Conservation (phyloP, 768 basidiomycete species). For the Kwoniella newhampshirensis region DNA sequence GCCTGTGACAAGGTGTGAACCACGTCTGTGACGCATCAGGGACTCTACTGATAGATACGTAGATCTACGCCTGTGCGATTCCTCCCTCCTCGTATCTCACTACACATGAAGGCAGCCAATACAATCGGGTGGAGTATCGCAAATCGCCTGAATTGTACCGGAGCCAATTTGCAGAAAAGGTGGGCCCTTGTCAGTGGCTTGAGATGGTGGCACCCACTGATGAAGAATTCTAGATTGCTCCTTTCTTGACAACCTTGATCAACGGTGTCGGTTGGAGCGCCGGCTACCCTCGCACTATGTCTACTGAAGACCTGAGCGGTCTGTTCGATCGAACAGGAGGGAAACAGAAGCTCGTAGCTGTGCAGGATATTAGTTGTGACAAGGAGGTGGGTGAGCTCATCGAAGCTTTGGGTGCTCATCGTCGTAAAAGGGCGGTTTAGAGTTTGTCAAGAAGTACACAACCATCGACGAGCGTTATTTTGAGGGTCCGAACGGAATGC, state of each 20-base stretch:
- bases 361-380: constrained; percentile 89
- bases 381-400: constrained; percentile 59
- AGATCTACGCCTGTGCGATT: constrained; percentile 48
- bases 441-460: constrained; percentile 74
- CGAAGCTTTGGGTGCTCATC: neutral
- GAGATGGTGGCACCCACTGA: neutral
- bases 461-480: constrained; percentile 74
- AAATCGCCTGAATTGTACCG: constrained; percentile 64
- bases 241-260: constrained; percentile 77
- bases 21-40: neutral
- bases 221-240: constrained; percentile 84
- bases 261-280: constrained; percentile 85
- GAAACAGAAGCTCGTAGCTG: constrained; percentile 58
- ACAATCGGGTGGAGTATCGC: constrained; percentile 71
- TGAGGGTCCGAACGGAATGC: constrained; percentile 55
- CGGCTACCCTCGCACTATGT: constrained; percentile 75
- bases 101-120: constrained; percentile 61
- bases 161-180: constrained; percentile 70
- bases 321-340: constrained; percentile 58
- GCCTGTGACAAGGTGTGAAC: no score
- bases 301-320: constrained; percentile 58
- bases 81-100: constrained; percentile 62
- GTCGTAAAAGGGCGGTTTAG: constrained; percentile 67
- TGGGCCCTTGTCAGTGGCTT: constrained; percentile 38
- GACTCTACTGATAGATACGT: neutral